phyloP scores from a whole-genome alignment of 2,329 filamentous ascomycete species.

The Zymoseptoria pseudotritici region DNA sequence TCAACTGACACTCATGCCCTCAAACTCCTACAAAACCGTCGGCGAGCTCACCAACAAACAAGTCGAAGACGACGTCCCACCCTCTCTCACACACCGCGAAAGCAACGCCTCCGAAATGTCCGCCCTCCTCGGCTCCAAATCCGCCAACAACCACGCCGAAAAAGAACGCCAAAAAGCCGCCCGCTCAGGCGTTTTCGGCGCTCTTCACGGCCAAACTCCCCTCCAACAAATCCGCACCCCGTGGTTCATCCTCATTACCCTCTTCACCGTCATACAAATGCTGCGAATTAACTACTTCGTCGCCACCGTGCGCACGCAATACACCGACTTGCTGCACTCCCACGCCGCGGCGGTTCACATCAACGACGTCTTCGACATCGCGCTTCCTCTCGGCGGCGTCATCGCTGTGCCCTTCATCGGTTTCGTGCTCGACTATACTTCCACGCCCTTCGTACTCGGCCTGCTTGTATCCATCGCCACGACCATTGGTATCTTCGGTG shows the following conservation, averaged over 20 bases:
- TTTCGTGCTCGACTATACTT: constrained; percentile 65
- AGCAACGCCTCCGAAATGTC: constrained; percentile 64
- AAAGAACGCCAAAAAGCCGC: constrained; percentile 62
- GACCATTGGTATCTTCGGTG: constrained; percentile 66
- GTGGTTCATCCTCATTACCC: constrained; percentile 77
- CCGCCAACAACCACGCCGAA: constrained; percentile 56
- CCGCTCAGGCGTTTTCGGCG: constrained; percentile 75
- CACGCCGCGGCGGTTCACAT: constrained; percentile 56
- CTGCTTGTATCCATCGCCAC: constrained; percentile 66
- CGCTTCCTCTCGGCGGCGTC: constrained; percentile 74
- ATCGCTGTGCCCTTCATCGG: constrained; percentile 84
- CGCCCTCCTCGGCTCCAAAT: constrained; percentile 60
- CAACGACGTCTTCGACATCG: constrained; percentile 81
- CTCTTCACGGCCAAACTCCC: constrained; percentile 66
- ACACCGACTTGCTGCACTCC: constrained; percentile 64
- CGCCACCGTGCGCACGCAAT: constrained; percentile 76
- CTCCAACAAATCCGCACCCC: constrained; percentile 66
- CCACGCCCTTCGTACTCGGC: constrained; percentile 62
- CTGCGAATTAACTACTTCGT: constrained; percentile 80
- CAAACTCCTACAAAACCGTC: constrained; percentile 47
- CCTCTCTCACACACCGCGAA: constrained; percentile 46
- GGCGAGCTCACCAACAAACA: constrained; percentile 70
- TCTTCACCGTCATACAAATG: constrained; percentile 62
- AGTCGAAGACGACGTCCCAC: constrained; percentile 45
- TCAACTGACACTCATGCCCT: constrained; percentile 42